Evolutionary conservation across 2,329 filamentous ascomycete species (phyloP), one percentile per base, ranked within the genome.

Genomic region (Aspergillus novofumigatus): DNA sequence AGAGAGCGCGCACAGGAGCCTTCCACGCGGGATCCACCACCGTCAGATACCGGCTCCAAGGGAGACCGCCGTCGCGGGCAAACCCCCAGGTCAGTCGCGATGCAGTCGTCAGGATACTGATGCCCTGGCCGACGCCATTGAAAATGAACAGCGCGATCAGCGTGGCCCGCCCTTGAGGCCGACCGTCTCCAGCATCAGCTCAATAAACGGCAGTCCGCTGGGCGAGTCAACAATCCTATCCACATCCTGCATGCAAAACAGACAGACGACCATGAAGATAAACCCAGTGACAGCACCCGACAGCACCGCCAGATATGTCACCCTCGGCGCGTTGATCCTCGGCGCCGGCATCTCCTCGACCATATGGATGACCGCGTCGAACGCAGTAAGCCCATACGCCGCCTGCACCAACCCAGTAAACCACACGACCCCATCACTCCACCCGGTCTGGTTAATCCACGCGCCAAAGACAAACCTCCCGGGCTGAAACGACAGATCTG

Each of bases 341-440:
- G 82, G 81, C 3, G 74, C 69, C 1, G 82, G 81, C 1, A 84
- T 81, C 62, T 84, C 82, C 60, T 85, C 82, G 2, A 82, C 79
- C 74, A 85, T 78, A 65, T 85, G 83, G 41, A 84, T 83, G 35
- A 83, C 82, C 0, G 82, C 80, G 62, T 85, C 83, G 59, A 85
- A 84, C 1, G 82, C 82, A 0, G 81, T 83, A 17, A 83, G 68
- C 1, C 80, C 82, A 54, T 84, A 85, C 0, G 82, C 82, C 1
- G 80, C 78, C 61, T 85, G 82, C 0, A 85, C 75, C 1, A 85
- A 77, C 3, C 83, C 83, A 0, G 80, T 78, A 61, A 85, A 84
- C 81, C 81, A 85, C n/a, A 79, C 78, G 0, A 84, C 78, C 1
- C 81, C 81, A 47, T 82, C 76, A 1, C 72, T 67, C 82, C 82